Evolutionary conservation across 305 asterid species (phyloP), one percentile per base, ranked within the genome.

Genomic region (Withania somnifera): DNA sequence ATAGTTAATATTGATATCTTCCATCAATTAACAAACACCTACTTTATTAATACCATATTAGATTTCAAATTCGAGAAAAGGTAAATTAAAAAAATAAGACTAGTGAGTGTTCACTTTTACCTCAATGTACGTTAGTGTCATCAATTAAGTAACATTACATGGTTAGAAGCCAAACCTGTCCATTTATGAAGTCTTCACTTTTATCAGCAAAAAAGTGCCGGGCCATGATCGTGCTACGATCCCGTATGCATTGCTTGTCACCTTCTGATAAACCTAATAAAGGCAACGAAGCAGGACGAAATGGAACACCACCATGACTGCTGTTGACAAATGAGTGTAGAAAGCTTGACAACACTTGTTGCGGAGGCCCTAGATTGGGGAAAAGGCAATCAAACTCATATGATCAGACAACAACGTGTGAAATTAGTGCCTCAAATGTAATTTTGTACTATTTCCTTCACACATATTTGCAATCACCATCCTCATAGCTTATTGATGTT

Each of bases 171-270:
- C 82, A 77, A 88, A 97, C 99, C 98, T 97, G 98, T 19, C 92
- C 85, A 81, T 92, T 92, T 84, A 97, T 95, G 83, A 95, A 97
- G 52, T 95, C 98, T 86, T 97, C 98, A 69, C 89, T 89, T 87
- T 88, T 95, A 87, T 95, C 99, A 58, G 98, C 99, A 91, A 93
- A 93, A 83, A 97, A 89, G 86, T 97, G 99, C 6, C 98, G 97
- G 82, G 99, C 98, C 99, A 97, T 97, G 80, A 97, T 97, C 84
- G 98, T 93, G 90, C 98, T 95, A 75, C 98, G 98, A 85, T 97
- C 97, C 66, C 97, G 98, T 89, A 95, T 95, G 91, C 99, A 95
- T 85, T 89, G 95, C 86, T 97, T 97, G 82, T 97, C 99, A 81
- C 97, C 94, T 85, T 91, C 95, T 82, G 99, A 97, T 87, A 97